Evolutionary conservation across 164 flowering plant species (phyloP), one percentile per base, ranked within the genome.

Genomic region (Sedum album): DNA sequence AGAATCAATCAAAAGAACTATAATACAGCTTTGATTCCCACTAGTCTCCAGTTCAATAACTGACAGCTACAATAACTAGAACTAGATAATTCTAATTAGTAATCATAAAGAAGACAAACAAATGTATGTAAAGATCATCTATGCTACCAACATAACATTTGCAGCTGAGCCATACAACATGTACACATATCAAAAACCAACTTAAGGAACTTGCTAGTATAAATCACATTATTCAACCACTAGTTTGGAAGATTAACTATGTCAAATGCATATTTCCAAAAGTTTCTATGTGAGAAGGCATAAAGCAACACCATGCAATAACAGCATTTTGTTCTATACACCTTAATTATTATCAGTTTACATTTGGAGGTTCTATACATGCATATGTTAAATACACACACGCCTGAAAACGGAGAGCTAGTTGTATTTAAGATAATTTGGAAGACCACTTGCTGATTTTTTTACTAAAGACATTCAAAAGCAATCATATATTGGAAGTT

Each of bases 401-500:
- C 48, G 15, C 3, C 15, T 14, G 35, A 44, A 44, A 44, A 44
- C 48, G 13, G 13, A 1, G 42, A 39, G 42, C 42, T 39, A 8
- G 42, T 39, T 1, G 13, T 14, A 39, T 14, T 39, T 14, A 39
- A 39, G 42, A 39, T 3, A 10, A 8, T 10, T 10, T 14, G 13
- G 42, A 39, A 39, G 13, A 39, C 8, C 42, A 39, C n/a, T n/a
- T n/a, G n/a, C n/a, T n/a, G n/a, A n/a, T n/a, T n/a, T n/a, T n/a
- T n/a, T n/a, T n/a, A n/a, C n/a, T n/a, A n/a, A n/a, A n/a, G n/a
- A n/a, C n/a, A n/a, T n/a, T n/a, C n/a, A n/a, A n/a, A n/a, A 38
- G 41, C 10, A 6, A 38, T 10, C 5, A 39, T 8, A 39, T 39
- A 39, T 39, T 14, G 31, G 42, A 36, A 36, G 31, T 13, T 85